Percentiles rank a stretch among this genome's conserved stretches.
Evolutionary conservation across 1,284 basidiomycete genomes (phyloP).

Genomic region (Marasmius fiardii): DNA sequence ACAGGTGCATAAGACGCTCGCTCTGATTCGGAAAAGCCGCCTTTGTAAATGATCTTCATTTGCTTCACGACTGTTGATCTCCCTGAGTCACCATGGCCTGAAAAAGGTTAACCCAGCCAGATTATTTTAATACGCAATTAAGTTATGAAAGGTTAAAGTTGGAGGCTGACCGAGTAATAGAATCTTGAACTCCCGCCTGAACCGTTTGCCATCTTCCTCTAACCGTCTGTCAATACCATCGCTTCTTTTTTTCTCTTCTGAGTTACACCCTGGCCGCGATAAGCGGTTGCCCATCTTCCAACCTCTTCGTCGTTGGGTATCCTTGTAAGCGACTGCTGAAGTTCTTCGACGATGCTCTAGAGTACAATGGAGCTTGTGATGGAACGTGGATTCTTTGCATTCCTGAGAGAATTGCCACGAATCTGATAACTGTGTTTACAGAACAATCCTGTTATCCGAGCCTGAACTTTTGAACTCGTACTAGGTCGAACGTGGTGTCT

Average conservation of each 20-base stretch:
- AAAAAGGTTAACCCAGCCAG: constrained; percentile 3
- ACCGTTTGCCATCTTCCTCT: constrained; percentile 69
- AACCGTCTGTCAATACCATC: constrained; percentile 72
- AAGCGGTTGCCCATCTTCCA: too few species aligned
- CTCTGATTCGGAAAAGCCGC: constrained; percentile 85
- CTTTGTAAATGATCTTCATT: constrained; percentile 99
- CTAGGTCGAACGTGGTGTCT: too few species aligned
- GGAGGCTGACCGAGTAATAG: constrained; percentile 74
- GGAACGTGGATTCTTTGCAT: too few species aligned
- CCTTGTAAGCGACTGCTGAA: too few species aligned
- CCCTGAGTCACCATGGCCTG: constrained; percentile 74
- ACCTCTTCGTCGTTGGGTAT: too few species aligned
- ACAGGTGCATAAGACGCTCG: constrained; percentile 77
- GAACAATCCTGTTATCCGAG: too few species aligned
- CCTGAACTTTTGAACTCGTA: too few species aligned
- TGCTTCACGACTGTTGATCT: constrained; percentile 98
- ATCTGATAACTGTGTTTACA: too few species aligned
- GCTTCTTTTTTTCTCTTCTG: constrained; percentile 61
- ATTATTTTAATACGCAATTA: background rate
- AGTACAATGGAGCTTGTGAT: too few species aligned
- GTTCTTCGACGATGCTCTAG: too few species aligned
- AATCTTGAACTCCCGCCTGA: constrained; percentile 94
- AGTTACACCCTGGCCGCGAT: constrained; percentile 35
- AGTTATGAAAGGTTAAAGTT: constrained; percentile 6
- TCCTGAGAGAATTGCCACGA: too few species aligned